These are phyloP conservation scores for Saccharomycopsis schoenii DNA, from an alignment of 805 yeast species.

Conservation along the genomic window DNA sequence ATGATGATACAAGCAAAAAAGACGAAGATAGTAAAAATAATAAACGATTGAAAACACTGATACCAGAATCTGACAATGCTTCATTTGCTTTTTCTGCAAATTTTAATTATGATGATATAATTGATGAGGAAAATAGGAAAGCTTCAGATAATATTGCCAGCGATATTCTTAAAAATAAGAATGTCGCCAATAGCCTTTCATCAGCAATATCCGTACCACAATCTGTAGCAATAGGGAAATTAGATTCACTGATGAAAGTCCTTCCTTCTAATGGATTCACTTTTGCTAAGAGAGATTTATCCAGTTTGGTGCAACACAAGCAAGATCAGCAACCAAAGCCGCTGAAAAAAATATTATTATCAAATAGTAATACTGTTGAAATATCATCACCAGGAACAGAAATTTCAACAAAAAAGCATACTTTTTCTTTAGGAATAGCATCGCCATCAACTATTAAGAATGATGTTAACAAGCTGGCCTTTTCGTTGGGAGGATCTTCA, in stretches of 20 bases:
- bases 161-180: background rate
- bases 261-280: slow-evolving; percentile 7
- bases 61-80: background rate
- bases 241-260: slow-evolving; percentile 1
- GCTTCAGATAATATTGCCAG: background rate
- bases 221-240: background rate
- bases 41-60: background rate
- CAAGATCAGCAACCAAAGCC: background rate
- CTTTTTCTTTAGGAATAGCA: background rate
- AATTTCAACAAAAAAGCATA: background rate
- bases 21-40: background rate
- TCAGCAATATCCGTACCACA: background rate
- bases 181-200: background rate
- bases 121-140: slow-evolving; percentile 10
- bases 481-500: background rate
- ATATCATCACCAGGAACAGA: background rate
- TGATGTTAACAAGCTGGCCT: background rate
- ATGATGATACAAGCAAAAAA: background rate
- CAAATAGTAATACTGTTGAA: background rate
- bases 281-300: slow-evolving; percentile 3
- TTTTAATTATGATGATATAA: slow-evolving; percentile 12
- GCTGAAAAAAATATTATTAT: background rate
- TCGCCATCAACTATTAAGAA: background rate
- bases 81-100: slow-evolving; percentile 1
- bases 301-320: background rate